These are phyloP conservation scores for Abrus pulchellus DNA, from an alignment of 306 rosid species.

Conservation along the genomic window DNA sequence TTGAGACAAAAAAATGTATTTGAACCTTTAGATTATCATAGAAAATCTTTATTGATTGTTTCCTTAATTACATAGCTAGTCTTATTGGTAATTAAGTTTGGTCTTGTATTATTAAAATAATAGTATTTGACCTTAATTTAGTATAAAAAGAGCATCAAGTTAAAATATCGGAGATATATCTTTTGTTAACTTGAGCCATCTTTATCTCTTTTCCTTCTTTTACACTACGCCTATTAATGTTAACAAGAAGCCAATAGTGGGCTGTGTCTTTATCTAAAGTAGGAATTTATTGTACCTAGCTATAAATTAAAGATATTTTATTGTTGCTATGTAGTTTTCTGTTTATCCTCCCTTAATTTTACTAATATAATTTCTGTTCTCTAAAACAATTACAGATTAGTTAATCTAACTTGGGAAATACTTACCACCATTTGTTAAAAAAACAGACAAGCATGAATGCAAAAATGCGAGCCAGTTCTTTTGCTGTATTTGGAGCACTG, in stretches of 20 bases:
- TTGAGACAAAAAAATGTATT: too few species aligned
- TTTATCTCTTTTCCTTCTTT: neutral
- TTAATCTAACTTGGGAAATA: conserved; percentile 18
- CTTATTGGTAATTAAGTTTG: too few species aligned
- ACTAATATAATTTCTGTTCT: neutral
- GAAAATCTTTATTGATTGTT: too few species aligned
- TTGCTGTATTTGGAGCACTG: conserved; percentile 90
- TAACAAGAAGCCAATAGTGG: neutral
- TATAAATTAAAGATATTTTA: conserved; percentile 11
- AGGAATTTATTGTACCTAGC: neutral
- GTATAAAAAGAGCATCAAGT: too few species aligned
- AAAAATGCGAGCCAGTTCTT: conserved; percentile 90
- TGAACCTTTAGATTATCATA: too few species aligned
- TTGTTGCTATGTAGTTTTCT: conserved; percentile 1
- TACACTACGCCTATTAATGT: neutral
- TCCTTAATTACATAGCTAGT: too few species aligned
- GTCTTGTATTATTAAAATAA: too few species aligned
- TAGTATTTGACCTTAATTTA: too few species aligned
- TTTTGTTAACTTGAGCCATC: neutral
- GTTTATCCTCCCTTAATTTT: conserved; percentile 26
- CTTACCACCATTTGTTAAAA: conserved; percentile 11
- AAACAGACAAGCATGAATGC: conserved; percentile 72
- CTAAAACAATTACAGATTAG: neutral
- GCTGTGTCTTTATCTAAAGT: neutral
- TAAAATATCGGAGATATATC: too few species aligned